phyloP scores from a whole-genome alignment of 2,329 filamentous ascomycete species.

The Aspergillus sp. region DNA sequence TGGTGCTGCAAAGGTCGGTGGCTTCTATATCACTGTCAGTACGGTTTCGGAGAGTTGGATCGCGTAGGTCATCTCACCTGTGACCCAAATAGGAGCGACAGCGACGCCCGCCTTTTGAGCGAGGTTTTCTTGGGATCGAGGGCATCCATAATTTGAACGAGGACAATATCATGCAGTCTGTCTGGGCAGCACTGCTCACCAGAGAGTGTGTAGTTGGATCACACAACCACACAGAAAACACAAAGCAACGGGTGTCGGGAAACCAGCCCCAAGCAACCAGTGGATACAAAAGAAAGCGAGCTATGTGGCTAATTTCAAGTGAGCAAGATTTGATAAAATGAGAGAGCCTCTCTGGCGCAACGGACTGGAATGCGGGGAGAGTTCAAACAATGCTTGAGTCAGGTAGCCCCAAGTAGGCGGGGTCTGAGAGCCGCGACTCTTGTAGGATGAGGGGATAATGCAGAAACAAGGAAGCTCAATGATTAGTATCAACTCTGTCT shows the following conservation, averaged over 20 bases:
- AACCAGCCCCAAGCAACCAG: constrained; percentile 13
- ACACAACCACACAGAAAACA: not conserved
- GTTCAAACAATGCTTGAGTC: constrained; percentile 2
- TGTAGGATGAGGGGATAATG: not conserved
- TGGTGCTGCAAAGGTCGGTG: constrained; percentile 14
- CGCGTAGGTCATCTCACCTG: constrained; percentile 13
- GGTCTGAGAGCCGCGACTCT: not conserved
- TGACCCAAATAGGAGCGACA: constrained; percentile 17
- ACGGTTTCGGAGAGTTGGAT: not conserved
- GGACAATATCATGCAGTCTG: not conserved
- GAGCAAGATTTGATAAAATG: not conserved
- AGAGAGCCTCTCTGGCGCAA: constrained; percentile 8
- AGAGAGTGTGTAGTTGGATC: not conserved
- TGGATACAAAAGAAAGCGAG: constrained; percentile 7
- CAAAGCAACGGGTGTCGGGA: constrained; percentile 6
- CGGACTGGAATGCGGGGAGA: constrained; percentile 21
- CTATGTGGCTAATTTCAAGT: constrained; percentile 1
- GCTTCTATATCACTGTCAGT: constrained; percentile 13
- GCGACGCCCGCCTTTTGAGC: constrained; percentile 16
- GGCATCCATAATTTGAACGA: constrained; percentile 16
- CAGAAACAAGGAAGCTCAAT: not conserved
- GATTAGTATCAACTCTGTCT: not conserved
- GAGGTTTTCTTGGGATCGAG: constrained; percentile 10
- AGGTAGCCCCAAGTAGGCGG: not conserved
- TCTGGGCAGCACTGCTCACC: not conserved